A percentile compares a stretch with the other conserved stretches of the same genome.
Conservation (phyloP, 495 filamentous ascomycete genomes). For the Penicillium paradoxum region DNA sequence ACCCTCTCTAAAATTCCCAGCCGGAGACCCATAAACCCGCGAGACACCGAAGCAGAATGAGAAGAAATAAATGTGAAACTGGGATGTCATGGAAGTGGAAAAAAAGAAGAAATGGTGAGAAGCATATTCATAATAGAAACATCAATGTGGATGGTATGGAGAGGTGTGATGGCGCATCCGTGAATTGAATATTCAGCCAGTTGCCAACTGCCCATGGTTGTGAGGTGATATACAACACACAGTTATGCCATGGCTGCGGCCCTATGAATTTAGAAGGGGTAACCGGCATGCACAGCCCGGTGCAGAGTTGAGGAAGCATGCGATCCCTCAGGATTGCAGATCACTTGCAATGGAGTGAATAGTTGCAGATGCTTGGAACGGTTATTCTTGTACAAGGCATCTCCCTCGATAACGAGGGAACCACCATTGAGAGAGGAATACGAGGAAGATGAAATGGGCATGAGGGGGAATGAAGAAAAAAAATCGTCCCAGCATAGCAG, state of each 20-base stretch:
- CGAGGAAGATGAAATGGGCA: constrained; percentile 4
- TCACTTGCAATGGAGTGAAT: not conserved
- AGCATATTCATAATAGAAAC: constrained; percentile 4
- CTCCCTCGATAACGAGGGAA: not conserved
- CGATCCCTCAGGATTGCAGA: not conserved
- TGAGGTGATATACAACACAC: not conserved
- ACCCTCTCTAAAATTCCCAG: constrained; percentile 32
- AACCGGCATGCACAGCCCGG: not conserved
- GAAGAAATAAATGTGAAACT: not conserved
- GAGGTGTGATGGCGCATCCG: not conserved
- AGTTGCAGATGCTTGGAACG: not conserved
- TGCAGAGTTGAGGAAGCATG: not conserved
- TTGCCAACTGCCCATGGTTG: not conserved
- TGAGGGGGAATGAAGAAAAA: constrained; percentile 12
- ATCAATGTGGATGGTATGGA: not conserved
- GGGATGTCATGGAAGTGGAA: not conserved
- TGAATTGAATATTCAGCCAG: not conserved
- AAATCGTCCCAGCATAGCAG: constrained; percentile 35
- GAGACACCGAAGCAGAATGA: constrained; percentile 20
- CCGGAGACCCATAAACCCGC: constrained; percentile 25
- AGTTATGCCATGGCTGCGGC: not conserved
- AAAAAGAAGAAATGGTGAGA: not conserved
- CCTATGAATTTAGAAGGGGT: not conserved
- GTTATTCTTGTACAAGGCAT: constrained; percentile 3
- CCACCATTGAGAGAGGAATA: constrained; percentile 1